Evolutionary conservation across 345 rosid genomes (phyloP).

Genomic region (Crucihimalaya himalaica): DNA sequence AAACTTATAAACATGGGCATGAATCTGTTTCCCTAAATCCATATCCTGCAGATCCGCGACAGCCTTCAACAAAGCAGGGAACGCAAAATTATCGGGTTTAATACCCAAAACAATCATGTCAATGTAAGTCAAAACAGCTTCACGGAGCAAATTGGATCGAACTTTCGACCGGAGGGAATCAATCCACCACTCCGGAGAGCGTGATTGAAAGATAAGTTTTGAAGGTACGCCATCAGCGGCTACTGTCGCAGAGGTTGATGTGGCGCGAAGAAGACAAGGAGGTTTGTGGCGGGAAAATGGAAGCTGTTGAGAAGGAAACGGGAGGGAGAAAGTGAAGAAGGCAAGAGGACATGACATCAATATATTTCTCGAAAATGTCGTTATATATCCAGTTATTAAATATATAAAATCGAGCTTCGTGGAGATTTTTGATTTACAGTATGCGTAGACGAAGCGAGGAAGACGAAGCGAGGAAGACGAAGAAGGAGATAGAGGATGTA

Average conservation of each 20-base stretch:
- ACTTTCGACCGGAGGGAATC: conserved; percentile 60
- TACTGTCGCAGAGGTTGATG: conserved; percentile 19
- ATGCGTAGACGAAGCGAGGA: background rate
- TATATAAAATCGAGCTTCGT: background rate
- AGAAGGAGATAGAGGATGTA: background rate
- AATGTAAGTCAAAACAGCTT: conserved; percentile 64
- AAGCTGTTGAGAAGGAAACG: conserved; percentile 26
- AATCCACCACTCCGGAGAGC: conserved; percentile 59
- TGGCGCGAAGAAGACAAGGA: conserved; percentile 27
- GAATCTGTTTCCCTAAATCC: conserved; percentile 69
- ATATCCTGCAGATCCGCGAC: conserved; percentile 56
- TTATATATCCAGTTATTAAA: background rate
- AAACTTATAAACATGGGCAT: conserved; percentile 73
- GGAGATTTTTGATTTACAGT: background rate
- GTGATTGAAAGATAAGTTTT: conserved; percentile 32
- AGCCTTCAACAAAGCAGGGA: conserved; percentile 80
- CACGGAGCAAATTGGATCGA: conserved; percentile 58
- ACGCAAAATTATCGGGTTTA: conserved; percentile 66
- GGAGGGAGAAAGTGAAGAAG: conserved; percentile 33
- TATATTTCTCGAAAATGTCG: background rate
- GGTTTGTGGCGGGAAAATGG: conserved; percentile 34
- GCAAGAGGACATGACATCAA: conserved; percentile 32
- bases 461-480: conserved; percentile 18
- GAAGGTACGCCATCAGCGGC: conserved; percentile 29
- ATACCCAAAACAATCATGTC: conserved; percentile 55